These are phyloP conservation scores for Pistacia atlantica DNA, from an alignment of 345 rosid genomes.

Conservation along the genomic window DNA sequence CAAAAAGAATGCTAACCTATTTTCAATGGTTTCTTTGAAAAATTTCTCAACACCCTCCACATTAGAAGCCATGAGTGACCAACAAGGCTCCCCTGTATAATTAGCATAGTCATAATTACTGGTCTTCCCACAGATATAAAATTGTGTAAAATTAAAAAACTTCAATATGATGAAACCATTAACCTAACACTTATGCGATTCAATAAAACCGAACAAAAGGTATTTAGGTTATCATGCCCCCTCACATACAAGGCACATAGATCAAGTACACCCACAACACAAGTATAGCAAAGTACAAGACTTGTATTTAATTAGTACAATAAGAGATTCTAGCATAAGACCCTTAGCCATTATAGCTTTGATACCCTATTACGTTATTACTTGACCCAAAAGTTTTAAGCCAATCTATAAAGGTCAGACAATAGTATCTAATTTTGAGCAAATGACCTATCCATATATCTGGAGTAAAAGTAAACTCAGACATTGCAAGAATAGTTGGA, in stretches of 20 bases:
- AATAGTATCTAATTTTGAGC: too few relatives aligned
- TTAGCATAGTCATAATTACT: slow-evolving; percentile 12
- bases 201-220: neutral
- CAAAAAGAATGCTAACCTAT: slow-evolving; percentile 56
- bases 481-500: too few relatives aligned
- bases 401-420: too few relatives aligned
- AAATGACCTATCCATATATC: too few relatives aligned
- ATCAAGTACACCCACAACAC: neutral
- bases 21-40: slow-evolving; percentile 86
- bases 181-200: neutral
- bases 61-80: slow-evolving; percentile 62
- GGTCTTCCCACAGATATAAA: slow-evolving; percentile 13
- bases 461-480: too few relatives aligned
- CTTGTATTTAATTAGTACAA: neutral
- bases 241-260: neutral
- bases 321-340: neutral
- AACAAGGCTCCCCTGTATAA: slow-evolving; percentile 80
- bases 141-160: neutral
- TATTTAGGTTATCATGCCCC: neutral
- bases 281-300: neutral
- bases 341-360: neutral
- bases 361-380: too few relatives aligned
- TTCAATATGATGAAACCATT: neutral
- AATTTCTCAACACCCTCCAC: slow-evolving; percentile 75
- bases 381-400: too few relatives aligned